Percentiles rank a stretch among this genome's conserved stretches.
phyloP scores from a whole-genome alignment of 2,329 filamentous ascomycete genomes.

The Blastomyces percursus region DNA sequence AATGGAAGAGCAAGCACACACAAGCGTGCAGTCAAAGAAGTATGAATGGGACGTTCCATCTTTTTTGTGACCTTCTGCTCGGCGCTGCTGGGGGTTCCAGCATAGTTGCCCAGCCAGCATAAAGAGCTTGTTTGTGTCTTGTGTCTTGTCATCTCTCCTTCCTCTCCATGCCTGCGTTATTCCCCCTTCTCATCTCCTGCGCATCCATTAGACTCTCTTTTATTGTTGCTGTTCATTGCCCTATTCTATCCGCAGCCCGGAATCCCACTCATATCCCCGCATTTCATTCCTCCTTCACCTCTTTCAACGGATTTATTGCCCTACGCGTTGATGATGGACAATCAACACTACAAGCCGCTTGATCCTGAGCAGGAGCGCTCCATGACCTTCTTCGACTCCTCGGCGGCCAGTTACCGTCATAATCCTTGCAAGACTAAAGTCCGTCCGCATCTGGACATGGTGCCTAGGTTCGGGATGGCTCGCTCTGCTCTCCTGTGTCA shows the following conservation, averaged over 20 bases:
- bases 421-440: constrained; percentile 14
- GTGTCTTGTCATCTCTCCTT: not conserved
- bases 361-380: constrained; percentile 7
- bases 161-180: constrained; percentile 1
- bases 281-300: not conserved
- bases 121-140: not conserved
- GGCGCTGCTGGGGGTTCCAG: not conserved
- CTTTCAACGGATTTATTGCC: not conserved
- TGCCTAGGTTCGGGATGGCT: constrained; percentile 11
- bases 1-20: not conserved
- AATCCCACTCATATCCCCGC: not conserved
- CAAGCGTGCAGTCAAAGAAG: not conserved
- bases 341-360: not conserved
- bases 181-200: not conserved
- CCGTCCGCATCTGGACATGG: constrained; percentile 12
- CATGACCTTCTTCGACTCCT: constrained; percentile 11
- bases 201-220: not conserved
- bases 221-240: not conserved
- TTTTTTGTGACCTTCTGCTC: not conserved
- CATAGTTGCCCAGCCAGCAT: not conserved
- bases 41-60: not conserved
- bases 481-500: constrained; percentile 3
- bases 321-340: not conserved
- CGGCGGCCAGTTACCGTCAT: constrained; percentile 13
- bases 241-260: not conserved